Conservation (phyloP, 1,284 basidiomycete species). For the Phenoliferia sp. region DNA sequence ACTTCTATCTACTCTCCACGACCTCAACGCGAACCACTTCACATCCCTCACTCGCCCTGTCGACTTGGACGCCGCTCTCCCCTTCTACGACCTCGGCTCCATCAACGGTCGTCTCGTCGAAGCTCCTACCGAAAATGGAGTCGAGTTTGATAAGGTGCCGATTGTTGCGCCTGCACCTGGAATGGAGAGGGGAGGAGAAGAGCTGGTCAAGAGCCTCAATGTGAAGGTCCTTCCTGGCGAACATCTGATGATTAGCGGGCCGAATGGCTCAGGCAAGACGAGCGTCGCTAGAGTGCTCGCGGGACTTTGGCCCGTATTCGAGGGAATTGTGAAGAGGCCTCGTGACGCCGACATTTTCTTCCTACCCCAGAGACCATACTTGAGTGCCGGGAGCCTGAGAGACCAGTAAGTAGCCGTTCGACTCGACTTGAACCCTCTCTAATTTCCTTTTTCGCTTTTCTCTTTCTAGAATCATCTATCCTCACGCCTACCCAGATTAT, state of each 20-base stretch:
- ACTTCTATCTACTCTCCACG: constrained; percentile 78
- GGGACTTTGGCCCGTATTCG: constrained; percentile 69
- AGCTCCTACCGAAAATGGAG: constrained; percentile 38
- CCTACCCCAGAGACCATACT: constrained; percentile 87
- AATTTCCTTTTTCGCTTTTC: neutral
- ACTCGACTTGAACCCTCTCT: neutral
- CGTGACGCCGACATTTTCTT: constrained; percentile 66
- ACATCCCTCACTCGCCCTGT: constrained; percentile 49
- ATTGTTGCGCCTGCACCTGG: constrained; percentile 60
- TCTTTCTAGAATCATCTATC: constrained; percentile 66
- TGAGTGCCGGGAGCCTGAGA: constrained; percentile 76
- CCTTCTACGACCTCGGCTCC: constrained; percentile 47
- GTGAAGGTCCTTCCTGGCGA: constrained; percentile 52
- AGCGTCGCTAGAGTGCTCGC: constrained; percentile 81
- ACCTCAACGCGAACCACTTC: constrained; percentile 47
- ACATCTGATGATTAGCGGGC: too few species aligned
- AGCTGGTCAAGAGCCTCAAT: constrained; percentile 66
- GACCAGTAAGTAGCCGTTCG: constrained; percentile 62
- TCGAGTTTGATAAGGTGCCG: constrained; percentile 66
- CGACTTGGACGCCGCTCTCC: constrained; percentile 34
- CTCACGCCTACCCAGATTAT: constrained; percentile 75
- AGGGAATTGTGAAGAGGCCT: constrained; percentile 44
- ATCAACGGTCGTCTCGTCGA: constrained; percentile 45
- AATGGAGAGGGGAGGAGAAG: constrained; percentile 51
- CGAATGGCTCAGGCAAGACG: constrained; percentile 75